Percentiles rank a stretch among this genome's conserved stretches.
These are phyloP conservation scores for Obelidium mucronatum DNA, from an alignment of 192 early-diverging fungal genomes.

Conservation along the genomic window DNA sequence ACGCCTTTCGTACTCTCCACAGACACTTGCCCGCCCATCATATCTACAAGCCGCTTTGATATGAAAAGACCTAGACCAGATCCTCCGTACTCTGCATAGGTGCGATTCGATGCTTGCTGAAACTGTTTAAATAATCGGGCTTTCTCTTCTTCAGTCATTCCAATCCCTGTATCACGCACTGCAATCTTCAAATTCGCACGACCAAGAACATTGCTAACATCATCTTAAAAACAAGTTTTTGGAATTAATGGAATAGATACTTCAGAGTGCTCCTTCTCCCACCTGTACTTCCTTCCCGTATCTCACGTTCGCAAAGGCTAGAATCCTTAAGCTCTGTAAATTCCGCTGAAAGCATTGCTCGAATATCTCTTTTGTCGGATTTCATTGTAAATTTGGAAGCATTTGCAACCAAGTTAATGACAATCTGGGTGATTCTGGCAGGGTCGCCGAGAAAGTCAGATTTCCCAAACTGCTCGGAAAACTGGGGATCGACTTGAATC, in stretches of 20 bases:
- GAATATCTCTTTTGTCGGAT: conserved; percentile 15
- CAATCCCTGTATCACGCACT: conserved; percentile 45
- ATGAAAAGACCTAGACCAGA: conserved; percentile 56
- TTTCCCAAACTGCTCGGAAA: conserved; percentile 45
- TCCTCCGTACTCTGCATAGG: conserved; percentile 56
- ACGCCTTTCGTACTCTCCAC: conserved; percentile 45
- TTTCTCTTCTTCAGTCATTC: conserved; percentile 42
- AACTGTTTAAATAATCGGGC: conserved; percentile 44
- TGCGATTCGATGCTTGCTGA: conserved; percentile 38
- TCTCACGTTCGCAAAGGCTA: too few relatives aligned
- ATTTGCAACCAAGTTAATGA: conserved; percentile 64
- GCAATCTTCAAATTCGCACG: conserved; percentile 5
- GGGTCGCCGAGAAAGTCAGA: conserved; percentile 60
- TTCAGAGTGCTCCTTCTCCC: too few relatives aligned
- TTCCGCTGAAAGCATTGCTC: too few relatives aligned
- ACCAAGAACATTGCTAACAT: too few relatives aligned
- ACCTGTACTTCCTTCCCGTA: too few relatives aligned
- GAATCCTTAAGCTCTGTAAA: too few relatives aligned
- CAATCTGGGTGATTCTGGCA: conserved; percentile 51
- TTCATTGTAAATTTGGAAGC: conserved; percentile 62
- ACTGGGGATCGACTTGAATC: conserved; percentile 45
- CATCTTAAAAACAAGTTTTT: too few relatives aligned
- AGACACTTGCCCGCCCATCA: conserved; percentile 50
- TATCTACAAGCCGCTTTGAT: conserved; percentile 50
- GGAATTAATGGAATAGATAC: too few relatives aligned